Conservation (phyloP, 2,329 filamentous ascomycete species). For the Neophaeococcomyces aloes region DNA sequence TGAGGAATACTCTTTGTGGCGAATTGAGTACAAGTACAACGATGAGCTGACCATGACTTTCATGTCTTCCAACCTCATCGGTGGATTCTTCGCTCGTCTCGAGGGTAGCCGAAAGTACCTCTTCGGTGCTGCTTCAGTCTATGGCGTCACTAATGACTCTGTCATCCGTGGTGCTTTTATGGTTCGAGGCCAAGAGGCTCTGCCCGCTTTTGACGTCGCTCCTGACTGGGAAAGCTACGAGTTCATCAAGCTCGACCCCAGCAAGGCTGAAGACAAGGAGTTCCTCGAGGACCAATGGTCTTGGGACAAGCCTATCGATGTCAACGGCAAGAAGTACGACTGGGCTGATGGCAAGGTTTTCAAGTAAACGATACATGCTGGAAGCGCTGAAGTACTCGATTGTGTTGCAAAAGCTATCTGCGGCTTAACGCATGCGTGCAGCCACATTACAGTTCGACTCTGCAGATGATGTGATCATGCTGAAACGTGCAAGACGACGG, state of each 20-base stretch:
- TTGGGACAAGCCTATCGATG: conserved; percentile 74
- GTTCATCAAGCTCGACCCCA: conserved; percentile 92
- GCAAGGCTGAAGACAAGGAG: conserved; percentile 71
- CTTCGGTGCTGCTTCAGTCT: conserved; percentile 85
- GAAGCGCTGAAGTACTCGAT: background rate
- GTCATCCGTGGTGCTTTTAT: conserved; percentile 89
- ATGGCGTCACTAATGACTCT: conserved; percentile 77
- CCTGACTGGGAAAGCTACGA: conserved; percentile 94
- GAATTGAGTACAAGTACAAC: conserved; percentile 97
- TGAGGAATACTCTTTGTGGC: conserved; percentile 93
- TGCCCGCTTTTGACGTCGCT: conserved; percentile 87
- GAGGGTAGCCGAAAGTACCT: conserved; percentile 97
- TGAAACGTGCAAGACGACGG: background rate
- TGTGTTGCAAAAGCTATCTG: no score
- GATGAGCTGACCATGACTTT: conserved; percentile 93
- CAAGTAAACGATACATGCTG: conserved; percentile 57
- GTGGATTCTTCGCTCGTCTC: conserved; percentile 93
- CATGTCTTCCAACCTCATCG: conserved; percentile 98
- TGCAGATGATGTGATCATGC: background rate
- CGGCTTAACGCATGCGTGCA: background rate
- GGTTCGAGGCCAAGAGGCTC: conserved; percentile 78
- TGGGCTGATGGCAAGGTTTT: conserved; percentile 95
- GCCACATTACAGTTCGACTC: background rate
- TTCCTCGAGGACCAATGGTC: conserved; percentile 81
- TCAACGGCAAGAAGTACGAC: conserved; percentile 78